Evolutionary conservation across 1,284 basidiomycete genomes (phyloP).

Genomic region (Fistulina hepatica): DNA sequence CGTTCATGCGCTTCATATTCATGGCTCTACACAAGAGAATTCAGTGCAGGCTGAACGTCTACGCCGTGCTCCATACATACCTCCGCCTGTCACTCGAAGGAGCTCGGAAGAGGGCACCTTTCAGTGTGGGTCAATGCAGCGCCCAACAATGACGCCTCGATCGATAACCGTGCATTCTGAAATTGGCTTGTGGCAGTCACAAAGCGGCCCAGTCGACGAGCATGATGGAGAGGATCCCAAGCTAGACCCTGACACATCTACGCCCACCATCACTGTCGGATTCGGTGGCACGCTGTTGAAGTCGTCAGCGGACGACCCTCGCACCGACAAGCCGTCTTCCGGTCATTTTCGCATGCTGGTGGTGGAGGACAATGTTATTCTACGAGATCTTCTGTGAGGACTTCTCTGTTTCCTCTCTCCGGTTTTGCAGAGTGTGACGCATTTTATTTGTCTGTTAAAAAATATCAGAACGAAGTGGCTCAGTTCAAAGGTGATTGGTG

Average conservation of each 20-base stretch:
- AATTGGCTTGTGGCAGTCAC: no score
- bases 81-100: conserved; percentile 28
- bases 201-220: no score
- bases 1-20: conserved; percentile 51
- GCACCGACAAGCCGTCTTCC: conserved; percentile 29
- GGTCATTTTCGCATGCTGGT: conserved; percentile 55
- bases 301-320: conserved; percentile 47
- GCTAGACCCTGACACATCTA: no score
- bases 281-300: conserved; percentile 49
- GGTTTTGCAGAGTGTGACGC: conserved; percentile 8
- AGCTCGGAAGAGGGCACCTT: conserved; percentile 38
- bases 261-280: conserved; percentile 44
- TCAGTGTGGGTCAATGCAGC: conserved; percentile 11
- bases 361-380: conserved; percentile 75
- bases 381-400: conserved; percentile 59
- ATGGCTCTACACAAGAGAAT: conserved; percentile 11
- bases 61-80: conserved; percentile 8
- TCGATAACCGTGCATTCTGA: conserved; percentile 37
- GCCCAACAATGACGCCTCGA: conserved; percentile 37
- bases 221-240: no score
- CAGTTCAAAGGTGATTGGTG: conserved; percentile 48
- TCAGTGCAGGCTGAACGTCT: conserved; percentile 10
- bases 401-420: conserved; percentile 6
- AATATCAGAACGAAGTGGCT: conserved; percentile 69
- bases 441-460: conserved; percentile 20